Base-by-base conservation (phyloP, 2,329 filamentous ascomycete species). In the Pleoardoris graminearum region DNA sequence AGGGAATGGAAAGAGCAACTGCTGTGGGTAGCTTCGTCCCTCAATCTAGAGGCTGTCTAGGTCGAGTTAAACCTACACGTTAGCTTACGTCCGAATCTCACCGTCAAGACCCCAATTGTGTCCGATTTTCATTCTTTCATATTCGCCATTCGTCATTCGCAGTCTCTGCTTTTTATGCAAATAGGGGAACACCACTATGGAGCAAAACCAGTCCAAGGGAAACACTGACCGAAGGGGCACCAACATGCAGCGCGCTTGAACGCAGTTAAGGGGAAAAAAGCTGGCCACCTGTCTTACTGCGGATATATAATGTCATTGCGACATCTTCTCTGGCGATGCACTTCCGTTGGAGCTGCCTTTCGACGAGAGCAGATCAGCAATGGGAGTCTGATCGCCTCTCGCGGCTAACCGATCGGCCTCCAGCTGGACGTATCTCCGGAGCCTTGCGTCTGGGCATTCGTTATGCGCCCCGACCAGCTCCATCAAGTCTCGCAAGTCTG, bases 361-460 rank as follows among this genome's bases (percentile, higher is more conserved):
- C 10, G 29, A 19, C 4, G 42, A 47, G 16, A 42, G 49, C 10
- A 51, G 23, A 8, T 32, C 29, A 6, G 33, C 42, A 41, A 46
- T 17, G n/a, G 32, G 35, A n/a, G 12, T 33, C 12, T 41, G 2
- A 5, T 37, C 12, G 19, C 27, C 21, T 7, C 48, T 37, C 12
- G 42, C 27, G 14, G 58, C 60, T 12, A 69, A 35, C 3, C 62
- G 56, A 42, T 69, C 60, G 8, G 67, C 68, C 25, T 65, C 58
- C 4, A 60, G 50, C 42, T 71, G 66, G 3, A 71, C 27, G 37
- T 70, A 72, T 14, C 32, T 37, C 7, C 36, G 35, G 14, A 72
- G 55, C 14, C 68, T 55, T 5, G 38, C 44, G 39, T 71, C 69
- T 1, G 63, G 53, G 30, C 69, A 71, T 4, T 58, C 27, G 3